phyloP scores from a whole-genome alignment of 1,139 yeast species.

The Maudiozyma humilis region DNA sequence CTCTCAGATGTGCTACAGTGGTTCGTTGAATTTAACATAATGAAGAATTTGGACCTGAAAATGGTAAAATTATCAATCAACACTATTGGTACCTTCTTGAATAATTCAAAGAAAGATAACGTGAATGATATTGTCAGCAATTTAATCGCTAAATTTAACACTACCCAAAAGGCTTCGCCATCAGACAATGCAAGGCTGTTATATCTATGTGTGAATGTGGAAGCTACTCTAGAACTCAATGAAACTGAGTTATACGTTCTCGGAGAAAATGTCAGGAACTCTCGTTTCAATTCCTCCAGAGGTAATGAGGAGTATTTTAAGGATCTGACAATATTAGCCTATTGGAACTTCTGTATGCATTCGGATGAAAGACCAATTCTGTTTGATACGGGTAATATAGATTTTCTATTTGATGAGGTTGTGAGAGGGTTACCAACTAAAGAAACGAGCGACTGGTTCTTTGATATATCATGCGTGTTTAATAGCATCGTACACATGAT shows the following conservation, averaged over 20 bases:
- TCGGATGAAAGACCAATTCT: not conserved
- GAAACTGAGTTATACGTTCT: not conserved
- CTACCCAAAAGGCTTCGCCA: not conserved
- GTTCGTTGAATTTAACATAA: constrained; percentile 21
- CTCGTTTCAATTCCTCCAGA: not conserved
- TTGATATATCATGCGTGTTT: constrained; percentile 7
- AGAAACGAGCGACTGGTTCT: constrained; percentile 7
- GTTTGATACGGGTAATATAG: not conserved
- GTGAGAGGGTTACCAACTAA: constrained; percentile 5
- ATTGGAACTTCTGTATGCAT: constrained; percentile 5
- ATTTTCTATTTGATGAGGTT: constrained; percentile 7
- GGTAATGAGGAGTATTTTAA: constrained; percentile 11
- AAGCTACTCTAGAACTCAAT: not conserved
- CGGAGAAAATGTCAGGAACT: not conserved
- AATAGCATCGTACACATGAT: constrained; percentile 6
- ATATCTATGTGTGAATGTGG: not conserved
- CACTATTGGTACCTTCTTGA: constrained; percentile 5
- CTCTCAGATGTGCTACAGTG: constrained; percentile 15
- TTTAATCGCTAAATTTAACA: not conserved
- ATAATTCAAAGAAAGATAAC: not conserved
- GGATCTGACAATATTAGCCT: constrained; percentile 12
- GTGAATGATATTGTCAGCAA: constrained; percentile 10
- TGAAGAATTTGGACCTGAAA: constrained; percentile 24
- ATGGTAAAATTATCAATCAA: constrained; percentile 21
- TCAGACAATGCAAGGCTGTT: constrained; percentile 2